phyloP scores from a whole-genome alignment of 2,329 filamentous ascomycete genomes.

The Thermoascus crustaceus region DNA sequence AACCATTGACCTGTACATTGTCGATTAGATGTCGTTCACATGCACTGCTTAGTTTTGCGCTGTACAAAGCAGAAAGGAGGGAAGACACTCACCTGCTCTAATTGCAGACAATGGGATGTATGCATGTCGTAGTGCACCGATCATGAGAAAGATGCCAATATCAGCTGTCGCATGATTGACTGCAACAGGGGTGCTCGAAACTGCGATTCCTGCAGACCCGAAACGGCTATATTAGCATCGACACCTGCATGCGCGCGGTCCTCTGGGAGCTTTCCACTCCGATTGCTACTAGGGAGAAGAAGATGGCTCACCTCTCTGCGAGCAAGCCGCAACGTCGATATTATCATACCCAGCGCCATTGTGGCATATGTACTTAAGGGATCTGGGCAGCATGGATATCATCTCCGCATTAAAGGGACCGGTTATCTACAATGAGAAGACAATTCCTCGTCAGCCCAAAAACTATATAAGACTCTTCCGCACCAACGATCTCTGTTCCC shows the following conservation, averaged over 20 bases:
- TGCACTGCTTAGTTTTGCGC: too few species aligned
- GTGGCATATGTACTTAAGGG: slow-evolving; percentile 44
- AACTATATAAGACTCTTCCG: not conserved
- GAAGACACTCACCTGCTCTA: slow-evolving; percentile 27
- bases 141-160: slow-evolving; percentile 40
- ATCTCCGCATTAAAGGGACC: slow-evolving; percentile 44
- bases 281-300: too few species aligned
- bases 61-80: not conserved
- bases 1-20: slow-evolving; percentile 29
- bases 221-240: not conserved
- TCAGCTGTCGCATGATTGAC: slow-evolving; percentile 42
- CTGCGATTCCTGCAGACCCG: slow-evolving; percentile 25
- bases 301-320: slow-evolving; percentile 27
- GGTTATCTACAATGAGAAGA: slow-evolving; percentile 24
- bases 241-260: not conserved
- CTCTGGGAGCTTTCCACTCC: too few species aligned
- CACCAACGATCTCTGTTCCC: too few species aligned
- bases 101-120: slow-evolving; percentile 35
- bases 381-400: slow-evolving; percentile 36
- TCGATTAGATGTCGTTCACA: not conserved
- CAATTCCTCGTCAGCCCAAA: not conserved
- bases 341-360: slow-evolving; percentile 55
- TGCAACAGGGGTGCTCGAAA: slow-evolving; percentile 40
- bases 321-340: slow-evolving; percentile 48
- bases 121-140: slow-evolving; percentile 39